phyloP scores from a whole-genome alignment of 2,329 filamentous ascomycete species.

The Ophiocordyceps camponoti-floridani region DNA sequence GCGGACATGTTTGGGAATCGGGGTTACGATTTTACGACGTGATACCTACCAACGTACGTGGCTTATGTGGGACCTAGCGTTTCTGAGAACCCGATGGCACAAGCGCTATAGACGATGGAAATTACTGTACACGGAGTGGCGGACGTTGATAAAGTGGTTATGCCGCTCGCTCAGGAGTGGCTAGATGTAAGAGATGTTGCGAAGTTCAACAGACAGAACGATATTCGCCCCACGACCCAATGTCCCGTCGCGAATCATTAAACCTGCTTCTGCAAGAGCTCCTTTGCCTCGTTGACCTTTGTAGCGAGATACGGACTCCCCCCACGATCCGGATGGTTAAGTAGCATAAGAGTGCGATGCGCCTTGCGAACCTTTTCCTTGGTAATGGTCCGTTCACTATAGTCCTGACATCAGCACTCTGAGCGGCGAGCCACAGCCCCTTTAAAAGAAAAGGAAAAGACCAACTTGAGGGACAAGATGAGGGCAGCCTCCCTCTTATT shows the following conservation, averaged over 20 bases:
- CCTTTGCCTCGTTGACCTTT: slow-evolving; percentile 97
- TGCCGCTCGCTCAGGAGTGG: neutral
- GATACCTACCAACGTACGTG: neutral
- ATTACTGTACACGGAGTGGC: slow-evolving; percentile 15
- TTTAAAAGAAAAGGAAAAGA: too few species aligned
- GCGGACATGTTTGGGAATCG: neutral
- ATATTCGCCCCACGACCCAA: neutral
- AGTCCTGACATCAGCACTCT: neutral
- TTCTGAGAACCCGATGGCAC: too few species aligned
- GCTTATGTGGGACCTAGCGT: too few species aligned
- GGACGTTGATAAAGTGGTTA: neutral
- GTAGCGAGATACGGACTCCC: slow-evolving; percentile 92
- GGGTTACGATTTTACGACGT: neutral
- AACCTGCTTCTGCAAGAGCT: slow-evolving; percentile 63
- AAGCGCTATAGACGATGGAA: too few species aligned
- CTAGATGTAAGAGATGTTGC: neutral
- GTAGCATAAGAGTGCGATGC: slow-evolving; percentile 85
- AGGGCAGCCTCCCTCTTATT: slow-evolving; percentile 77
- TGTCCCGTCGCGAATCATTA: slow-evolving; percentile 3
- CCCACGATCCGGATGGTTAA: slow-evolving; percentile 95
- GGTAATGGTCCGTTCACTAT: slow-evolving; percentile 67
- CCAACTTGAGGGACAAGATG: slow-evolving; percentile 73
- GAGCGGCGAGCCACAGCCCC: too few species aligned
- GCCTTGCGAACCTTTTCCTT: slow-evolving; percentile 93
- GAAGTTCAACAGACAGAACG: too few species aligned